Evolutionary conservation across 148 eudicot genomes (phyloP).

Genomic region (Camellia granthamiana): DNA sequence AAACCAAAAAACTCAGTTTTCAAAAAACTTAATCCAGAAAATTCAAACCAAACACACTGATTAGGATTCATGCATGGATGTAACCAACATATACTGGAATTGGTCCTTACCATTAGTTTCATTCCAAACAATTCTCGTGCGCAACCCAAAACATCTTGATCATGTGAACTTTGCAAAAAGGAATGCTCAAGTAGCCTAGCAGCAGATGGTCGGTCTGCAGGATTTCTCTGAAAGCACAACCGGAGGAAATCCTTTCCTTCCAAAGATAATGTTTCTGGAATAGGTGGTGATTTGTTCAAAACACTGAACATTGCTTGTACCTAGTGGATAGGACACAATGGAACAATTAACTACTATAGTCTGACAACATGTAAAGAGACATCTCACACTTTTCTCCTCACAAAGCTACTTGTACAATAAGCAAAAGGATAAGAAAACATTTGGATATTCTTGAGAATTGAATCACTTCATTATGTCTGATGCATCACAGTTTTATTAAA

Average conservation of each 20-base stretch:
- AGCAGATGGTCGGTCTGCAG: conserved; percentile 80
- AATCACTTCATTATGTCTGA: not conserved
- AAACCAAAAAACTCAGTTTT: no score
- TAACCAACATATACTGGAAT: not conserved
- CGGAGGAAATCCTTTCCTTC: conserved; percentile 90
- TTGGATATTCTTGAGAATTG: not conserved
- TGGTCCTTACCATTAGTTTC: conserved; percentile 31
- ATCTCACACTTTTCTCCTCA: not conserved
- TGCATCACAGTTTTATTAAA: no score
- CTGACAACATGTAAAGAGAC: not conserved
- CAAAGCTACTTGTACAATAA: not conserved
- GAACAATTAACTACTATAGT: not conserved
- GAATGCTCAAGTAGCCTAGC: conserved; percentile 67
- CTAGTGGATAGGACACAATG: conserved; percentile 22
- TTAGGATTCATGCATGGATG: not conserved
- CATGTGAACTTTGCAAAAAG: conserved; percentile 49
- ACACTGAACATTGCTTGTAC: conserved; percentile 81
- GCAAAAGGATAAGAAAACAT: not conserved
- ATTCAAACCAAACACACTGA: no score
- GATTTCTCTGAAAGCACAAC: conserved; percentile 73
- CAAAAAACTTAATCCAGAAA: no score
- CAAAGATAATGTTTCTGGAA: conserved; percentile 71
- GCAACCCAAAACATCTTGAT: conserved; percentile 31
- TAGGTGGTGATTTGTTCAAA: conserved; percentile 61
- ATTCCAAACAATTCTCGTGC: conserved; percentile 30